phyloP scores from a whole-genome alignment of 352 stramenopile species.

The Phytophthora syringae region DNA sequence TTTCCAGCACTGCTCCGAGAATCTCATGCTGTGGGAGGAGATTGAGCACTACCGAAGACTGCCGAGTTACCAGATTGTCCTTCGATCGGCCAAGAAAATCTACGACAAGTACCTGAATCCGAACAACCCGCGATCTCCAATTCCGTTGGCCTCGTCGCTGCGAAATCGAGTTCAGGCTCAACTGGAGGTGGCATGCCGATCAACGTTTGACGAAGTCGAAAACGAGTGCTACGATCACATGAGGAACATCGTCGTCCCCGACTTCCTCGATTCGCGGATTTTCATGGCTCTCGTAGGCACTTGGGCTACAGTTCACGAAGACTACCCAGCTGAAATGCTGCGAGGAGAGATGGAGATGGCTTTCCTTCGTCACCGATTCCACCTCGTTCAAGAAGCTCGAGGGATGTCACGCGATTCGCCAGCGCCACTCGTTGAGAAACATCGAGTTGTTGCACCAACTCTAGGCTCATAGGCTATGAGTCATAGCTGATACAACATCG shows the following conservation, averaged over 20 bases:
- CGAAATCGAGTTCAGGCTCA: slow-evolving; percentile 54
- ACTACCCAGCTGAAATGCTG: slow-evolving; percentile 79
- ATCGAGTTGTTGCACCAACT: slow-evolving; percentile 4
- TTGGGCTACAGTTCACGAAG: slow-evolving; percentile 77
- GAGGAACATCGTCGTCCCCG: slow-evolving; percentile 74
- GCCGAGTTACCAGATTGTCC: slow-evolving; percentile 85
- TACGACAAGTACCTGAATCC: slow-evolving; percentile 88
- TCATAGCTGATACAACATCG: too few relatives aligned
- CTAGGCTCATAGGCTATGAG: too few relatives aligned
- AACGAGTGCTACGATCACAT: slow-evolving; percentile 80
- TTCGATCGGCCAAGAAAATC: slow-evolving; percentile 84
- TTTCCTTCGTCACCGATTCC: slow-evolving; percentile 81
- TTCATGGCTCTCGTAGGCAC: slow-evolving; percentile 87
- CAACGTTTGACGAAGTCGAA: slow-evolving; percentile 80
- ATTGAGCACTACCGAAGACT: slow-evolving; percentile 83
- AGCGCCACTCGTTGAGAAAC: slow-evolving; percentile 45
- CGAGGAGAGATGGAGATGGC: slow-evolving; percentile 84
- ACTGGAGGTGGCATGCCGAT: slow-evolving; percentile 69
- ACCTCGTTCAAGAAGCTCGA: slow-evolving; percentile 73
- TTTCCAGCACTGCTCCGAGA: slow-evolving; percentile 80
- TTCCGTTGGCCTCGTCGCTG: slow-evolving; percentile 58
- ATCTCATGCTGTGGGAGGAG: slow-evolving; percentile 87
- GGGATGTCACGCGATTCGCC: slow-evolving; percentile 67
- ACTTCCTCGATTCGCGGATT: slow-evolving; percentile 85
- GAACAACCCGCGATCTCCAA: slow-evolving; percentile 54